These are phyloP conservation scores for Aspergillus brunneoviolaceus DNA, from an alignment of 2,329 filamentous ascomycete genomes.

Conservation along the genomic window DNA sequence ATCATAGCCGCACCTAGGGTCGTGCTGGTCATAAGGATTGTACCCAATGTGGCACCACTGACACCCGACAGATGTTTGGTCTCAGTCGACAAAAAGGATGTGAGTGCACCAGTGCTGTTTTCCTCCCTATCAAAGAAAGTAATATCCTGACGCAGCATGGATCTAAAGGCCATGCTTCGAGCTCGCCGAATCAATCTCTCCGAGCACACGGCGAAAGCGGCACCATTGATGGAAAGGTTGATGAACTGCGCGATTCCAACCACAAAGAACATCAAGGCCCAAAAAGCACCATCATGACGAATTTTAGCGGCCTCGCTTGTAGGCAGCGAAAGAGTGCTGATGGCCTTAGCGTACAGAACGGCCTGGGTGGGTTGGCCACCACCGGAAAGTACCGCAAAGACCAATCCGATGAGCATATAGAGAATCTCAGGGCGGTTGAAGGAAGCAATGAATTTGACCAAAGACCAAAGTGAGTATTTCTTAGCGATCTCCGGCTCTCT, in stretches of 20 bases:
- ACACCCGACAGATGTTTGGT: constrained; percentile 86
- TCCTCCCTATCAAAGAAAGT: constrained; percentile 86
- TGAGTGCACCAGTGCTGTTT: constrained; percentile 85
- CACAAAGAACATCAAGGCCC: constrained; percentile 86
- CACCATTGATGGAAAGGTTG: constrained; percentile 66
- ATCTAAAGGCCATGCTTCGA: constrained; percentile 76
- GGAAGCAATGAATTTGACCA: constrained; percentile 74
- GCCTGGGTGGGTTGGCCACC: constrained; percentile 74
- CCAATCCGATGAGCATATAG: constrained; percentile 70
- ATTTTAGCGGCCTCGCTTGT: constrained; percentile 56
- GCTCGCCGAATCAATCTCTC: constrained; percentile 81
- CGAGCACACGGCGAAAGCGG: constrained; percentile 81
- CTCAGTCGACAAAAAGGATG: constrained; percentile 83
- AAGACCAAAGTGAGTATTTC: constrained; percentile 69
- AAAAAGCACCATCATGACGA: constrained; percentile 74
- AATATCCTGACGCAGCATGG: constrained; percentile 90
- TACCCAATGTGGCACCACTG: constrained; percentile 82
- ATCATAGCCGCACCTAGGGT: constrained; percentile 74
- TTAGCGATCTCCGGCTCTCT: constrained; percentile 51
- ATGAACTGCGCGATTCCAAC: constrained; percentile 72
- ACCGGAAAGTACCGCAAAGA: constrained; percentile 75
- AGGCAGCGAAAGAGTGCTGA: constrained; percentile 66
- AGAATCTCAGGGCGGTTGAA: constrained; percentile 75
- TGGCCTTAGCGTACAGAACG: constrained; percentile 87
- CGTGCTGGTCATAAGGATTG: constrained; percentile 74